Evolutionary conservation across 768 basidiomycete species (phyloP), one percentile per base, ranked within the genome.

Genomic region (Suillus lakei): DNA sequence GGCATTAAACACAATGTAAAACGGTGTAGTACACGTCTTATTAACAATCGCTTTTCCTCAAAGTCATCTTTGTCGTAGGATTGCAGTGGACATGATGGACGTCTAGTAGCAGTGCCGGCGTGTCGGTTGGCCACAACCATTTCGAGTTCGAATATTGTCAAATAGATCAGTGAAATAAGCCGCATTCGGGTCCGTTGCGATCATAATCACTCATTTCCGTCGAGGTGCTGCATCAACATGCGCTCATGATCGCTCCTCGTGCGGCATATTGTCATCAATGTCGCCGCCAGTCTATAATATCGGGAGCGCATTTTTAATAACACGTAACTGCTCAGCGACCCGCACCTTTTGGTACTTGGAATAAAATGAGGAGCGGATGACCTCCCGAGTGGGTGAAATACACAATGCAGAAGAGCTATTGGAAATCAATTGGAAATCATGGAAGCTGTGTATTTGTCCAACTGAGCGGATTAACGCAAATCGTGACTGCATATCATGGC

Each of bases 251-350:
- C 26, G 38, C 26, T 39, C 56, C 48, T 26, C 36, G 36, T 58
- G 36, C 23, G 8, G 56, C 26, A 38, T 59, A 56, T 16, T 23
- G 39, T 59, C 39, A 41, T 9, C 28, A 5, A 36, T 56, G 34
- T 38, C 23, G 55, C 55, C 21, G n/a, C 36, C n/a, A 41, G 38
- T 41, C 9, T 41, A 38, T 36, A 26, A 38, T 58, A 38, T 58
- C 56, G 36, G 23, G 15, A 16, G 56, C 56, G 7, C 23, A 18
- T 39, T 58, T 34, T 53, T 53, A 30, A 53, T 53, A 30, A 53
- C 53, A 54, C 53, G 53, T 54, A n/a, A 38, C 56, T 10, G 56
- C 56, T 58, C 56, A 39, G 56, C 56, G 28, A 23, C 23, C 55
- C 23, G 38, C 16, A 5, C 55, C 28, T 36, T 56, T 56, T 56